Conservation (phyloP, 164 flowering plant species). For the Tetrastigma voinierianum region DNA sequence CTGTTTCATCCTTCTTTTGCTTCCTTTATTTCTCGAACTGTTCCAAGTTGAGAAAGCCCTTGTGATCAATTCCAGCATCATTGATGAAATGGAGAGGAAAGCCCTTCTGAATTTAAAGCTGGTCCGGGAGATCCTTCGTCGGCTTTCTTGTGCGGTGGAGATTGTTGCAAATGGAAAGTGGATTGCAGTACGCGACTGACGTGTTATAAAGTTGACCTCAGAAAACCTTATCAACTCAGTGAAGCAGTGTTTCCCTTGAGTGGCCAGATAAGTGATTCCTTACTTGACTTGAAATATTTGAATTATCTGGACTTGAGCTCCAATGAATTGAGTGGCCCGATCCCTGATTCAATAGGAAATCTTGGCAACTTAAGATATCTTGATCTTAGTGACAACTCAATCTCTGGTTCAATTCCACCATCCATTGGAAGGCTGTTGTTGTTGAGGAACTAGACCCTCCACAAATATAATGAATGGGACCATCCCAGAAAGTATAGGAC, state of each 20-base stretch:
- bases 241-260: too few species aligned
- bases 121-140: too few species aligned
- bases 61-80: too few species aligned
- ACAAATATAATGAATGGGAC: constrained; percentile 16
- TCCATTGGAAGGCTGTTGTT: constrained; percentile 15
- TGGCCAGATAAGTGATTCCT: too few species aligned
- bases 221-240: neutral
- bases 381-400: neutral
- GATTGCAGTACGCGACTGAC: constrained; percentile 1
- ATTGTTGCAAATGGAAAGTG: constrained; percentile 16
- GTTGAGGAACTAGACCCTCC: constrained; percentile 3
- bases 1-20: too few species aligned
- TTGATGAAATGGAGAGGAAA: too few species aligned
- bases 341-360: constrained; percentile 16
- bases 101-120: too few species aligned
- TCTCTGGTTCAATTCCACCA: constrained; percentile 13
- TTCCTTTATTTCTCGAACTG: too few species aligned
- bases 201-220: neutral
- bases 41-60: too few species aligned
- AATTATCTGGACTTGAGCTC: too few species aligned
- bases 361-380: constrained; percentile 7
- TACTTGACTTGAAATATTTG: too few species aligned
- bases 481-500: constrained; percentile 20
- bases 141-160: constrained; percentile 16
- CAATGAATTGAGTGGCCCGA: constrained; percentile 10